Base-by-base conservation (phyloP, 192 early-diverging fungal species). In the Coemansia sp. region DNA sequence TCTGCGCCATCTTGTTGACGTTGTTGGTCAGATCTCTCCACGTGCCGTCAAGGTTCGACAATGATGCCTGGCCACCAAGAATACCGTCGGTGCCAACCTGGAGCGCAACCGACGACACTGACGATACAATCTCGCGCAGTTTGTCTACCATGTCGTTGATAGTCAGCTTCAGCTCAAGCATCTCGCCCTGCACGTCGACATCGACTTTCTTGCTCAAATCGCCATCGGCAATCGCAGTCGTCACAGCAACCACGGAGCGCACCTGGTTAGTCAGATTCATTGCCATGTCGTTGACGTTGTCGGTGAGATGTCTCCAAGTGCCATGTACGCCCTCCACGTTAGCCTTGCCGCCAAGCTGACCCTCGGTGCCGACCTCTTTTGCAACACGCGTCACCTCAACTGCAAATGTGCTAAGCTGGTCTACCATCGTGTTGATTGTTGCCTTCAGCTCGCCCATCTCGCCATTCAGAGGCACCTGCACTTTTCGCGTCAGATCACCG, bases 231-330 rank as follows among this genome's bases (percentile, higher is more conserved):
- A 88, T 75, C 18, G 85, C 85, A 45, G 72, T 88, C 21, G 77
- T 85, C 13, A 87, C 86, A 12, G 70, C 66, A 9, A 76, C 75
- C 48, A 88, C 85, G 59, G 74, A 70, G 48, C 87, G 78, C 6
- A 88, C 87, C 64, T 88, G 85, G 19, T 81, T 80, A 0, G 88
- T 89, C 43, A 89, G 69, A 44, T 89, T 78, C 37, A 75, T 63
- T 16, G 88, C 88, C 88, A 89, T 89, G 21, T 71, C 67, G 61
- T 89, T 89, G 64, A 89, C 88, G 64, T 86, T 86, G 26, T 87
- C 84, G 0, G 86, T 89, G 2, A 89, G 72, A 40, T 85, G 83
- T 65, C 86, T 87, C 88, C 88, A 89, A 6, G 84, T 87, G 21
- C 88, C 88, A 32, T 75, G 81, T 2, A 89, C 86, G 64, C 74